Evolutionary conservation across 345 rosid genomes (phyloP).

Genomic region (Kernera saxatilis): DNA sequence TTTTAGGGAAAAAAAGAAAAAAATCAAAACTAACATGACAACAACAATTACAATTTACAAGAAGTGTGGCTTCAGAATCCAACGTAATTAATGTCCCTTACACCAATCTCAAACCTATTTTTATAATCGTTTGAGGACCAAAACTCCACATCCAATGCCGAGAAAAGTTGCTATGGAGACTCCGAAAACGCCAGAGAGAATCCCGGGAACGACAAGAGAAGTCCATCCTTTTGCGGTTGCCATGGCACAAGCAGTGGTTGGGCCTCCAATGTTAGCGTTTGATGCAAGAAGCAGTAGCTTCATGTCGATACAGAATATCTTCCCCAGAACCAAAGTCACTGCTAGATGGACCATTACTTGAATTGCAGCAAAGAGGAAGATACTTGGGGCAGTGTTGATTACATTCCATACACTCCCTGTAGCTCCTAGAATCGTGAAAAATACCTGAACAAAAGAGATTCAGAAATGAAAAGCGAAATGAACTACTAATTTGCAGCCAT

Average conservation of each 20-base stretch:
- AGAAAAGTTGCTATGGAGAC: conserved; percentile 71
- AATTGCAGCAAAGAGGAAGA: conserved; percentile 59
- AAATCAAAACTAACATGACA: not conserved
- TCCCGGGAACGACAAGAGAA: conserved; percentile 66
- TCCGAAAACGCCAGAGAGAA: conserved; percentile 72
- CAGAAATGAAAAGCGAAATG: not conserved
- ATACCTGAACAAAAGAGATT: conserved; percentile 30
- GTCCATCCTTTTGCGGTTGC: conserved; percentile 77
- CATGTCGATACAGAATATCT: conserved; percentile 43
- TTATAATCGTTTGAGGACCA: conserved; percentile 55
- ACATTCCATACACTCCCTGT: conserved; percentile 76
- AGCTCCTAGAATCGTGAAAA: conserved; percentile 75
- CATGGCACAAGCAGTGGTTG: conserved; percentile 91
- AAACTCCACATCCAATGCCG: conserved; percentile 60
- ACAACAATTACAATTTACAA: not conserved
- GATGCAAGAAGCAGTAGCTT: conserved; percentile 67
- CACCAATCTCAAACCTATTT: not conserved
- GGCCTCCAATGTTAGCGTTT: conserved; percentile 81
- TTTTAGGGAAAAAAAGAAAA: not conserved
- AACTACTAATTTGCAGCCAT: not conserved
- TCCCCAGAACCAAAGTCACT: conserved; percentile 49
- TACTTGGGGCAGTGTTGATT: conserved; percentile 62
- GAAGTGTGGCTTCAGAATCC: not conserved
- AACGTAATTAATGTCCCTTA: not conserved
- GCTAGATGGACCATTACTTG: conserved; percentile 62